Evolutionary conservation across 164 flowering plant genomes (phyloP).

Genomic region (Litsea cubeba): DNA sequence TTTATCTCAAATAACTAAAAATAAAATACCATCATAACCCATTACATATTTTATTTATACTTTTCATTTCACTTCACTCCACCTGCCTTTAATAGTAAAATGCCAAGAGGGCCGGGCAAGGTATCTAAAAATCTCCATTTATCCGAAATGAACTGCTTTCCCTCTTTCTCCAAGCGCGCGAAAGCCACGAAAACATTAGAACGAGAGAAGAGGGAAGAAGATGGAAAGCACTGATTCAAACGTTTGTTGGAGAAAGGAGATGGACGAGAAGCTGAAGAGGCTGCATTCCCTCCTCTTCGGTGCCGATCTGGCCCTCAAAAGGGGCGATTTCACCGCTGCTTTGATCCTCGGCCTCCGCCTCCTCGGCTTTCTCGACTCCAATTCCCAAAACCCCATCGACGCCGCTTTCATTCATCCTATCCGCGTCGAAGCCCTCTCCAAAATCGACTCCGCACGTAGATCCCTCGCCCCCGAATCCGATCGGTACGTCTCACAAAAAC

Average conservation of each 20-base stretch:
- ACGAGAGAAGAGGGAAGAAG: background rate
- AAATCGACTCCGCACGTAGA: constrained; percentile 48
- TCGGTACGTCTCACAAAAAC: constrained; percentile 39
- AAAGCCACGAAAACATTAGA: background rate
- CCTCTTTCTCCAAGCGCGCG: background rate
- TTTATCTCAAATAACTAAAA: too few species aligned
- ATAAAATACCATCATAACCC: too few species aligned
- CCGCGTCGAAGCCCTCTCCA: constrained; percentile 50
- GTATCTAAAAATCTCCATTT: too few species aligned
- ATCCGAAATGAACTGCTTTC: background rate
- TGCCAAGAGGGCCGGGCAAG: too few species aligned
- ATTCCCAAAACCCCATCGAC: constrained; percentile 40
- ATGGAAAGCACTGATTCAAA: constrained; percentile 10
- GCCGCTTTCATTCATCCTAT: constrained; percentile 58
- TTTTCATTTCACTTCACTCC: too few species aligned
- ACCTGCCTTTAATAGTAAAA: too few species aligned
- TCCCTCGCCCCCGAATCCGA: constrained; percentile 65
- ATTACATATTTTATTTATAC: too few species aligned
- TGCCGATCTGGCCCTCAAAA: constrained; percentile 62
- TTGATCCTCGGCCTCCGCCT: constrained; percentile 65
- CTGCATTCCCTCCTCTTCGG: constrained; percentile 86
- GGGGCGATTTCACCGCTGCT: constrained; percentile 59
- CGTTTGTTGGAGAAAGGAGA: constrained; percentile 65
- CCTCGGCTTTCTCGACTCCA: constrained; percentile 90
- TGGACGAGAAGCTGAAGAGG: constrained; percentile 64